Base-by-base conservation (phyloP, 176 grass and related monocot genomes). In the Ananas comosus region DNA sequence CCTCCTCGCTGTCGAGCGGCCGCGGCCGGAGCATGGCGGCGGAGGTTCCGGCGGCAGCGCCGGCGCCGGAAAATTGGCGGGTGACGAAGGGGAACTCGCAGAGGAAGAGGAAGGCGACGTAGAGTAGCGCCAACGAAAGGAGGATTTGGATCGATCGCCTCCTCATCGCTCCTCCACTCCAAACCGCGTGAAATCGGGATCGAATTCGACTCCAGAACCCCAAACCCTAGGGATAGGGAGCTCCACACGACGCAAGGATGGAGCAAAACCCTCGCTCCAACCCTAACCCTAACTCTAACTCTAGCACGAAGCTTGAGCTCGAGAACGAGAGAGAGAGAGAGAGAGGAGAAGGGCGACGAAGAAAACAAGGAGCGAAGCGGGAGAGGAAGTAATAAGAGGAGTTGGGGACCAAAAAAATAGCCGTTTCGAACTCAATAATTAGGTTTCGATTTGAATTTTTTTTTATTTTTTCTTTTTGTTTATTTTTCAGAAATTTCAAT, bases 41-140 rank as follows among this genome's bases (percentile, higher is more conserved):
- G 11, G 16, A 25, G 29, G 64, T 53, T 79, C 29, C 21, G 56
- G 58, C 61, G 18, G 23, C 24, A 0, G 66, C 24, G 9, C 54
- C n/a, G 16, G 23, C 17, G 50, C n/a, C 42, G 8, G n/a, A 12
- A 48, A 56, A 65, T 0, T 16, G 54, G 57, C 21, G 61, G 16
- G 72, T 72, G 13, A 85, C 61, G 65, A 85, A 85, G n/a, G 83
- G 83, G 17, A 85, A 49, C 61, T 80, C 77, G 10, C 59, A 85
- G 58, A 80, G 68, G 12, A 67, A 54, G n/a, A 85, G 72, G 64
- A 85, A 68, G 14, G 61, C 73, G 21, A 80, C 14, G 73, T 85
- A 85, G 51, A 85, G 21, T 1, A 85, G 47, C 25, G 48, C 54
- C 4, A 85, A 9, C 52, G 63, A 33, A 51, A 85, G 63, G 14